A percentile compares a stretch with the other conserved stretches of the same genome.
phyloP scores from a whole-genome alignment of 2,329 filamentous ascomycete species.

The Monilinia polystroma region DNA sequence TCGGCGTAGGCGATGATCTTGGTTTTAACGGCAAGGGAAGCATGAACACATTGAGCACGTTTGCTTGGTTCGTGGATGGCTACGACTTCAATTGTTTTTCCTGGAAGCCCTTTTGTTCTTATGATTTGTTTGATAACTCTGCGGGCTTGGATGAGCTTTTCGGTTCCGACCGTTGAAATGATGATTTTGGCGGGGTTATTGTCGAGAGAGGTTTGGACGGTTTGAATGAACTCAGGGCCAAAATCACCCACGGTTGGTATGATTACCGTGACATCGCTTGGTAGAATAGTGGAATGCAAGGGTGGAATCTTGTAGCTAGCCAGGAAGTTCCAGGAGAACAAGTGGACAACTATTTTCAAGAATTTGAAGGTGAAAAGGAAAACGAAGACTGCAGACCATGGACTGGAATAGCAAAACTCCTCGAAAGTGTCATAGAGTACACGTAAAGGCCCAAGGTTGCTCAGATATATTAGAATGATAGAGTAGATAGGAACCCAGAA shows the following conservation, averaged over 20 bases:
- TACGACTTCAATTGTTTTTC: conserved; percentile 8
- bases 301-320: not conserved
- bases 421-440: not conserved
- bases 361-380: conserved; percentile 30
- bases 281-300: conserved; percentile 17
- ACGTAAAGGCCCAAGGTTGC: not conserved
- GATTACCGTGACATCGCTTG: conserved; percentile 33
- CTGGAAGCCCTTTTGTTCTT: not conserved
- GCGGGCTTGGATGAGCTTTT: conserved; percentile 13
- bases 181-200: conserved; percentile 29
- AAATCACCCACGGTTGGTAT: conserved; percentile 30
- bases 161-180: conserved; percentile 26
- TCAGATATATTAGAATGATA: not conserved
- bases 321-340: conserved; percentile 26
- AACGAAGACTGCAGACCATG: conserved; percentile 21
- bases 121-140: not conserved
- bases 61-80: conserved; percentile 24
- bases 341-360: conserved; percentile 30
- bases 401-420: not conserved
- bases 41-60: conserved; percentile 28
- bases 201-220: conserved; percentile 23
- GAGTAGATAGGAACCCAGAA: not conserved
- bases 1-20: conserved; percentile 28
- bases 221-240: conserved; percentile 23
- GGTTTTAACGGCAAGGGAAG: conserved; percentile 25